Evolutionary conservation across 2,329 filamentous ascomycete species (phyloP), one percentile per base, ranked within the genome.

Genomic region (Epichloe amarillans): DNA sequence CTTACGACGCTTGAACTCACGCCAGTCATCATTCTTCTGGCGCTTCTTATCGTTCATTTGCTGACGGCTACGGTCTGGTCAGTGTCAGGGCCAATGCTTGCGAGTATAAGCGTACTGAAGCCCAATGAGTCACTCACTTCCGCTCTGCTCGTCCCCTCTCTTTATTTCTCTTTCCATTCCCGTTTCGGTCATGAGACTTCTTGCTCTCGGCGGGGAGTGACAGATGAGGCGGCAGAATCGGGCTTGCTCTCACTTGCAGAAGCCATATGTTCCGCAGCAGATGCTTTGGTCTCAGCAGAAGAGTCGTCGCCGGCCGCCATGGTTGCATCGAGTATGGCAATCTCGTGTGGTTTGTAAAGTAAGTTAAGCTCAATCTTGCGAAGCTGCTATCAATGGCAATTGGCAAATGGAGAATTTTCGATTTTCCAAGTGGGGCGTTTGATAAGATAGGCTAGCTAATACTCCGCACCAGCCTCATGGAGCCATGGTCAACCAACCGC

Each of bases 1-100:
- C 62, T 70, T 71, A 51, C 67, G 64, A 46, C 69, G 69, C 60
- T 71, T 71, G 50, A 60, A 67, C 56, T 69, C 66, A 53, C 65
- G 66, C 52, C 64, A 70, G 49, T 70, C 66, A 52, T 66, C 64
- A 48, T 66, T 64, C 54, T 64, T 62, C 57, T 66, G 63, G 55
- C 65, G 66, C 61, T 69, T 69, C 54, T 69, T 68, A 50, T 58
- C 59, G 46, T 64, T 62, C 47, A 53, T 53, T 36, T 53, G 51
- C 52, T 65, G 54, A 35, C 67, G 65, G 46, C 67, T 69, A 59
- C 37, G 35, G 53, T 53, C 65, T 64, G 51, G 62, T 69, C 61
- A 67, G 66, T 59, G 47, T 52, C 50, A 50, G 50, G 47, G 12
- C 41, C 37, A 50, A 39, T 50, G 48, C 23, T 33, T 48, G 8